Percentiles rank a stretch among this genome's conserved stretches.
These are phyloP conservation scores for Entophlyctis luteolus DNA, from an alignment of 192 early-diverging fungal genomes.

Conservation along the genomic window DNA sequence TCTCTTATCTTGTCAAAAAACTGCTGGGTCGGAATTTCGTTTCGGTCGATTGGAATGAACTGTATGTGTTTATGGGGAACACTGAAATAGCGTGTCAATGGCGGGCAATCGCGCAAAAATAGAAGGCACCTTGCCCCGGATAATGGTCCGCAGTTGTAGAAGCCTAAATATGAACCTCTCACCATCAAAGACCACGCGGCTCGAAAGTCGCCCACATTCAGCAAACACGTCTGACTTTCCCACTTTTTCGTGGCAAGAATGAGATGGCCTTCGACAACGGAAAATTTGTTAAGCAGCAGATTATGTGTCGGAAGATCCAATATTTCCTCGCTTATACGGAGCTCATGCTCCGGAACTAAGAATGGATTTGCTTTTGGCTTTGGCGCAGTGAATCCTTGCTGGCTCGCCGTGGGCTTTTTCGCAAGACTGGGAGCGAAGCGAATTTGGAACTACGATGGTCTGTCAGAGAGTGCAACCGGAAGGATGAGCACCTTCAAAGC, in stretches of 20 bases:
- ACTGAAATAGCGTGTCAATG: too few relatives aligned
- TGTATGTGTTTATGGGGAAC: slow-evolving; percentile 67
- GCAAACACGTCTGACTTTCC: slow-evolving; percentile 25
- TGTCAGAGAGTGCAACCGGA: neutral
- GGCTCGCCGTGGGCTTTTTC: slow-evolving; percentile 21
- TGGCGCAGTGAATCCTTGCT: neutral
- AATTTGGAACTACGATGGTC: slow-evolving; percentile 23
- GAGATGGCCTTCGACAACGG: slow-evolving; percentile 54
- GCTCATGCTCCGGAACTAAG: slow-evolving; percentile 25
- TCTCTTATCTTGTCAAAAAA: neutral
- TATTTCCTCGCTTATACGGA: slow-evolving; percentile 2
- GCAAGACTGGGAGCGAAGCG: slow-evolving; percentile 31
- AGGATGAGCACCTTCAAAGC: neutral
- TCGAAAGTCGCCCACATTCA: slow-evolving; percentile 25
- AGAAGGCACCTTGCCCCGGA: slow-evolving; percentile 51
- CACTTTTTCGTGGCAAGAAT: slow-evolving; percentile 54
- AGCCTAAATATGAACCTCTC: slow-evolving; percentile 21
- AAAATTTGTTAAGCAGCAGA: slow-evolving; percentile 64
- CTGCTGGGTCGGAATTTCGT: slow-evolving; percentile 7
- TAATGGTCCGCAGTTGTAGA: slow-evolving; percentile 42
- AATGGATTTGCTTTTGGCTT: slow-evolving; percentile 26
- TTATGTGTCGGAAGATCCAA: slow-evolving; percentile 32
- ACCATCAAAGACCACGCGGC: slow-evolving; percentile 18
- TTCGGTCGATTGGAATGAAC: slow-evolving; percentile 48
- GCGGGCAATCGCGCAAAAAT: too few relatives aligned